Evolutionary conservation across 805 yeast species (phyloP).

Genomic region (Wickerhamomyces xylosicus): DNA sequence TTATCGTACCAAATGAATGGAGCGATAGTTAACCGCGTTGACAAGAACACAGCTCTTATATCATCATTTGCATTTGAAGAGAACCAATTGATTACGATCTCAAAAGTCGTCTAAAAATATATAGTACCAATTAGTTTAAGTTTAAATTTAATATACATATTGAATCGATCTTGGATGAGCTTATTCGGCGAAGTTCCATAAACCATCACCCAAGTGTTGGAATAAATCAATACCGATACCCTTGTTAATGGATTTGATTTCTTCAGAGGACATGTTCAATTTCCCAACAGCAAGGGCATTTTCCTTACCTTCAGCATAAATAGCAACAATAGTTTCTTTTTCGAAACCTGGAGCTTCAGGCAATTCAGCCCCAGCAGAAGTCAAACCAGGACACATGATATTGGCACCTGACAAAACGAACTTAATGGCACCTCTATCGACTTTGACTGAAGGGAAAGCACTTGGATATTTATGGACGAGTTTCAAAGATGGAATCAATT

Average conservation of each 20-base stretch:
- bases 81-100: constrained; percentile 9
- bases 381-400: constrained; percentile 93
- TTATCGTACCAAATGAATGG: constrained; percentile 17
- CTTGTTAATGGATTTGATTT: constrained; percentile 71
- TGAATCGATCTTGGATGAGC: background rate
- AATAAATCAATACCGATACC: constrained; percentile 83
- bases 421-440: constrained; percentile 94
- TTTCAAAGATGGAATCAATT: constrained; percentile 63
- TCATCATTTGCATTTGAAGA: constrained; percentile 14
- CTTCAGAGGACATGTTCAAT: constrained; percentile 79
- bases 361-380: constrained; percentile 72
- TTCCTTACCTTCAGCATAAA: constrained; percentile 91
- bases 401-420: constrained; percentile 94
- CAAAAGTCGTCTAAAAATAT: background rate
- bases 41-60: constrained; percentile 16
- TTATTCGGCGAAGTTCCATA: constrained; percentile 57
- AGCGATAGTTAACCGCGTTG: constrained; percentile 12
- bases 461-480: constrained; percentile 76
- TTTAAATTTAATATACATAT: constrained; percentile 2
- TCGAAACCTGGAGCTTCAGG: constrained; percentile 64
- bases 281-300: constrained; percentile 87
- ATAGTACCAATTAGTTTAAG: background rate
- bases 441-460: constrained; percentile 78
- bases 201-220: constrained; percentile 82
- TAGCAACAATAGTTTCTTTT: constrained; percentile 62